Conservation (phyloP, 441 rosid genomes). For the Corymbia calophylla region DNA sequence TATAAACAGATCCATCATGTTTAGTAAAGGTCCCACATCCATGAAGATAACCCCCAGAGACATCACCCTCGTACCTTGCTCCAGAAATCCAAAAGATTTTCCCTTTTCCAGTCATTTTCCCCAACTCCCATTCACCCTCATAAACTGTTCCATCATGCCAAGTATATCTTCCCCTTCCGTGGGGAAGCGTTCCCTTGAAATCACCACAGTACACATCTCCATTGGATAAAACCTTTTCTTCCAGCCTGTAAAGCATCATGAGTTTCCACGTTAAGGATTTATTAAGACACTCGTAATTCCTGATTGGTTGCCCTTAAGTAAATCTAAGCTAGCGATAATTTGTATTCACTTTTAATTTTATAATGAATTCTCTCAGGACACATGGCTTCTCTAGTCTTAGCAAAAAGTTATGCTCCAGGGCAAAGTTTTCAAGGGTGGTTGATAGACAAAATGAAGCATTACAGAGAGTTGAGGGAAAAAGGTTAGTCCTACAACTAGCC, state of each 20-base stretch:
- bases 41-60: constrained; percentile 84
- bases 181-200: constrained; percentile 54
- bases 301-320: background rate
- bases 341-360: background rate
- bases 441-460: background rate
- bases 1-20: constrained; percentile 58
- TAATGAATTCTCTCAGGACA: background rate
- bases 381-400: background rate
- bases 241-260: constrained; percentile 32
- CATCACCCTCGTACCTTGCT: constrained; percentile 75
- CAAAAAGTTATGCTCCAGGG: background rate
- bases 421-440: background rate
- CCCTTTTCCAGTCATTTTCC: constrained; percentile 84
- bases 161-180: constrained; percentile 70
- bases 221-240: constrained; percentile 38
- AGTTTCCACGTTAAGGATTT: background rate
- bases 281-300: background rate
- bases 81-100: constrained; percentile 62
- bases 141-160: constrained; percentile 70
- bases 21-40: constrained; percentile 60
- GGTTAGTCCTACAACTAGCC: background rate
- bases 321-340: background rate
- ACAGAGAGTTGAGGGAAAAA: background rate
- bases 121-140: constrained; percentile 93
- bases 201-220: constrained; percentile 73